Evolutionary conservation across 164 flowering plant species (phyloP), one percentile per base, ranked within the genome.

Genomic region (Vitis labrusca): DNA sequence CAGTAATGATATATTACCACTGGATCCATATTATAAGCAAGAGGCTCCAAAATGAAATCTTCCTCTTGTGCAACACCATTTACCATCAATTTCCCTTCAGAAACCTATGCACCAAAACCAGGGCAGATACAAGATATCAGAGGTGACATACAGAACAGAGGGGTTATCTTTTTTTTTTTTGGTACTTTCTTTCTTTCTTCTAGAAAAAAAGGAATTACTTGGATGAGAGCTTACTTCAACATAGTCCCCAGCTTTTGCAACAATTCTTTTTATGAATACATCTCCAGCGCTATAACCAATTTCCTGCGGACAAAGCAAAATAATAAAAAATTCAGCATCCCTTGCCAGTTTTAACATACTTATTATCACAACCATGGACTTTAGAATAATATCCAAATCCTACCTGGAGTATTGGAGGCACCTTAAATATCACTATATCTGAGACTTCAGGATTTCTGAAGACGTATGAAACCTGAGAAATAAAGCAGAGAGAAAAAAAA

Each of bases 401-500:
- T 75, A 91, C 99, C 94, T 86, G 90, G 64, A 93, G 76, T 58
- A 81, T 79, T 49, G 90, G 84, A 64, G 99, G 99, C 30, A 90
- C 94, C 82, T 85, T 96, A 65, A 96, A 93, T 37, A 96, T 88
- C 61, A 96, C 99, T 50, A 96, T 93, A 66, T 96, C 99, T 3
- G 91, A 83, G 59, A 96, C 87, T 50, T 88, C 90, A 47, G 99
- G 99, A 62, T 83, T 83, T 71, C 82, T 85, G 74, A 96, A 90
- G 14, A 84, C 27, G 58, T 91, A 96, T 50, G 99, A 93, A 66
- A 96, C 97, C 99, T 95, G 88, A 3, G 67, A 63, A 17, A 54
- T 30, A 50, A 27, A 50, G 29, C 51, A 73, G 19, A 61, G 12
- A 48, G 23, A 56, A 52, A 61, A 16, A 68, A 15, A 49, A 54